Base-by-base conservation (phyloP, 345 rosid species). In the Litchi chinensis region DNA sequence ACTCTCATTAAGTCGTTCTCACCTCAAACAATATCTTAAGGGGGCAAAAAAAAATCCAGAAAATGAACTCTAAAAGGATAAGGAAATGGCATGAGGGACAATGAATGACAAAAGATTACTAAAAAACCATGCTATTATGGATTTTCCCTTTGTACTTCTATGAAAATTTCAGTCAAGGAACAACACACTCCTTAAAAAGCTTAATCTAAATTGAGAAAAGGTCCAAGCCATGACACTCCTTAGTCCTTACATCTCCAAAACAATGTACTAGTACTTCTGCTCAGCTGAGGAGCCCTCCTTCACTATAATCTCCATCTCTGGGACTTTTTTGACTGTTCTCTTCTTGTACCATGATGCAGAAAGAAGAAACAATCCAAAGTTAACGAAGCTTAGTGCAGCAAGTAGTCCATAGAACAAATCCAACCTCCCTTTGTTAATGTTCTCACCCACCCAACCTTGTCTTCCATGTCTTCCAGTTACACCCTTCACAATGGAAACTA, bases 321-420 rank as follows among this genome's bases (percentile, higher is more conserved):
- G 44, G 28, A 67, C 65, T 10, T 39, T 32, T 39, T 52, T 52
- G 40, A 6, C 21, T 50, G 65, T 54, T 76, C 60, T 76, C 21
- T 63, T 80, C 86, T 80, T 86, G 79, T 76, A 85, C 86, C 90
- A 85, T 4, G 72, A 52, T 3, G 89, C 88, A 70, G 82, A 87
- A 3, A 85, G 59, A 40, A 87, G 12, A 79, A 79, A 89, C 5
- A 81, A 57, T 44, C 24, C 83, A 39, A 87, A 85, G 75, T 89
- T 89, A n/a, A 83, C 68, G 69, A 83, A 78, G 44, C 90, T 85
- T 19, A 87, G 66, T 57, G 82, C 78, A 44, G 83, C 86, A 60
- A 89, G 54, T 44, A 89, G 86, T 79, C 89, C 87, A 75, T 89
- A 89, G 82, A 89, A 89, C 70, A 68, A 80, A 71, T 89, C 90